phyloP scores from a whole-genome alignment of 2,329 filamentous ascomycete species.

The Coniochaeta hoffmannii region DNA sequence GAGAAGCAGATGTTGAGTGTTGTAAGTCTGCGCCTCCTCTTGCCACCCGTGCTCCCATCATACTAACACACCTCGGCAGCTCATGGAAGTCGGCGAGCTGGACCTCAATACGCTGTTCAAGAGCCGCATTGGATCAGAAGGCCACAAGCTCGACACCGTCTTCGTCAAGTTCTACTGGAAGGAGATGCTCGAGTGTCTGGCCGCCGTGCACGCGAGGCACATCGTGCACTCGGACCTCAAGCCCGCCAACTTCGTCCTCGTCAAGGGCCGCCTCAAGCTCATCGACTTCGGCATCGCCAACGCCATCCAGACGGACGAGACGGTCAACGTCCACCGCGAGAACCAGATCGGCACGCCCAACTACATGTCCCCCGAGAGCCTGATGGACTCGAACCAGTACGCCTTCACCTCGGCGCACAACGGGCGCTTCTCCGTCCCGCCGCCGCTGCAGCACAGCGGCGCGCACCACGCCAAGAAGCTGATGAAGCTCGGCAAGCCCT shows the following conservation, averaged over 20 bases:
- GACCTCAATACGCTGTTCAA: slow-evolving; percentile 84
- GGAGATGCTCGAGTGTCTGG: slow-evolving; percentile 95
- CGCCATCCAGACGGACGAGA: slow-evolving; percentile 90
- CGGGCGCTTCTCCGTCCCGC: slow-evolving; percentile 26
- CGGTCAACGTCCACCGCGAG: slow-evolving; percentile 94
- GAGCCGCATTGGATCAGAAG: slow-evolving; percentile 62
- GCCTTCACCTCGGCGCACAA: slow-evolving; percentile 30
- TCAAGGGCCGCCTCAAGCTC: slow-evolving; percentile 83
- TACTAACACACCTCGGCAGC: slow-evolving; percentile 34
- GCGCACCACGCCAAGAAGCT: slow-evolving; percentile 33
- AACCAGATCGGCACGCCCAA: slow-evolving; percentile 93
- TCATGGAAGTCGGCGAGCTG: slow-evolving; percentile 96
- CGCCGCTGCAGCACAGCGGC: slow-evolving; percentile 23
- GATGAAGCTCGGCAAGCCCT: slow-evolving; percentile 93
- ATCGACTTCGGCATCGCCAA: slow-evolving; percentile 99
- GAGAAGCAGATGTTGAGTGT: slow-evolving; percentile 84
- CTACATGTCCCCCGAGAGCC: slow-evolving; percentile 95
- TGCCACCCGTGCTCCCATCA: not conserved
- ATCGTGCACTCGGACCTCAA: slow-evolving; percentile 97
- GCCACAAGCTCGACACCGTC: slow-evolving; percentile 72
- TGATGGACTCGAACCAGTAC: slow-evolving; percentile 71
- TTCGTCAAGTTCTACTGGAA: slow-evolving; percentile 99
- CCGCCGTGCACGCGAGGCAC: slow-evolving; percentile 79
- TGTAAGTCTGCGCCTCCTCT: slow-evolving; percentile 39
- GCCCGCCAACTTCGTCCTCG: slow-evolving; percentile 92